Evolutionary conservation across 345 rosid genomes (phyloP), one percentile per base, ranked within the genome.

Genomic region (Gossypium rotundifolium): DNA sequence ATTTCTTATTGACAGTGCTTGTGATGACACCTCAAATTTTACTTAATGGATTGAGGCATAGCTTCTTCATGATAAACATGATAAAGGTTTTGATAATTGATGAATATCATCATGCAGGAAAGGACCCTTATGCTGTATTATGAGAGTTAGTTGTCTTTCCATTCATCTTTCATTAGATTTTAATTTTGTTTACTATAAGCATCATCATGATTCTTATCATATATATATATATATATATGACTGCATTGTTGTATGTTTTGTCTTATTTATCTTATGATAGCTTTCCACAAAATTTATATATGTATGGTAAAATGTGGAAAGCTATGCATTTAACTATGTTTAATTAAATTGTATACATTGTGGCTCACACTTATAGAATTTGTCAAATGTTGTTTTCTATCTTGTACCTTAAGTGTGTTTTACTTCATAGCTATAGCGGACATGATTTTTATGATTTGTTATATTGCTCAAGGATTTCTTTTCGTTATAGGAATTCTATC

Each of bases 21-120:
- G 97, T 95, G 80, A 93, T 95, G 99, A 95, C 99, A 13, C 99
- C 94, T n/a, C 89, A 83, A 25, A 90, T 95, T 81, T 83, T 95
- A 79, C 94, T 95, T 7, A 11, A 54, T 75, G 85, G 91, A 69
- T 83, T 95, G 84, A 88, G 94, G 79, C 96, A 79, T 68, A 72
- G 87, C 81, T 85, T 85, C 78, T 81, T 95, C 74, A 83, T 69
- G 5, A 74, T 91, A 49, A 80, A 83, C 71, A 72, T 79, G 81
- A 90, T 95, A 72, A 91, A 88, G 87, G 83, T 95, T 83, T 79
- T 95, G 71, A 82, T 95, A 71, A 11, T 95, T 66, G 99, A 95
- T 86, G 99, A 95, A 79, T 95, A 98, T 66, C 99, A 95, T 81
- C 97, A 93, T 77, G 84, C 98, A 63, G 96, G 98, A 66, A 84